Percentiles rank a stretch among this genome's conserved stretches.
Evolutionary conservation across 2,329 filamentous ascomycete genomes (phyloP).

Genomic region (Pseudomassariella vexata): DNA sequence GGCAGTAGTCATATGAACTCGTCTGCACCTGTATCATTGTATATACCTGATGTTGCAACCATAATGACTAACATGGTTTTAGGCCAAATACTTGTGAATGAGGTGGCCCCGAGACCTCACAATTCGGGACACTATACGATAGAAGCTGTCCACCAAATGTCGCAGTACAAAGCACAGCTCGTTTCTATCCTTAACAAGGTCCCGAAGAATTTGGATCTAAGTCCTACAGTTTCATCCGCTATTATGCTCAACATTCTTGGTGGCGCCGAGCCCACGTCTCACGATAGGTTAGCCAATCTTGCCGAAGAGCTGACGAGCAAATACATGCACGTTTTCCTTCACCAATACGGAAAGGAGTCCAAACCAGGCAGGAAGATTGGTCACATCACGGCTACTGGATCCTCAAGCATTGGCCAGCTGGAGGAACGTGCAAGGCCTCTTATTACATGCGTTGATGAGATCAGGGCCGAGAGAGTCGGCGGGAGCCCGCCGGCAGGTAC

Average conservation of each 20-base stretch:
- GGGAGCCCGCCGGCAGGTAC: conserved; percentile 20
- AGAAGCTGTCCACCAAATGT: conserved; percentile 78
- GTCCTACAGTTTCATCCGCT: conserved; percentile 52
- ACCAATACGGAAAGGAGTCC: conserved; percentile 88
- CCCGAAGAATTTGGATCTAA: conserved; percentile 47
- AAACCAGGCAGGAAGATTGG: conserved; percentile 91
- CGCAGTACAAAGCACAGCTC: conserved; percentile 89
- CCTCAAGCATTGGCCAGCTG: conserved; percentile 60
- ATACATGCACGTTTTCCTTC: conserved; percentile 54
- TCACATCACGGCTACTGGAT: conserved; percentile 77
- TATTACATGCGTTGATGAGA: conserved; percentile 56
- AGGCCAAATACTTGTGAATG: conserved; percentile 70
- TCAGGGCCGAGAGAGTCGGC: conserved; percentile 49
- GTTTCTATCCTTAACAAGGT: conserved; percentile 70
- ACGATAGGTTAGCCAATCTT: conserved; percentile 44
- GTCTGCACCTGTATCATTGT: too few relatives aligned
- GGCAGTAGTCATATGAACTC: too few relatives aligned
- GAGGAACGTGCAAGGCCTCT: conserved; percentile 58
- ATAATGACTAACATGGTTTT: too few relatives aligned
- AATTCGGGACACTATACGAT: conserved; percentile 96
- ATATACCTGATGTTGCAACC: too few relatives aligned
- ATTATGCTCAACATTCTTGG: conserved; percentile 83
- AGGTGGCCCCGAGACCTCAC: conserved; percentile 50
- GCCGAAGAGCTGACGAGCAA: conserved; percentile 36
- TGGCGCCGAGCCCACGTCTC: conserved; percentile 58